phyloP scores from a whole-genome alignment of 192 early-diverging fungal genomes.

The Funneliformis mosseae region DNA sequence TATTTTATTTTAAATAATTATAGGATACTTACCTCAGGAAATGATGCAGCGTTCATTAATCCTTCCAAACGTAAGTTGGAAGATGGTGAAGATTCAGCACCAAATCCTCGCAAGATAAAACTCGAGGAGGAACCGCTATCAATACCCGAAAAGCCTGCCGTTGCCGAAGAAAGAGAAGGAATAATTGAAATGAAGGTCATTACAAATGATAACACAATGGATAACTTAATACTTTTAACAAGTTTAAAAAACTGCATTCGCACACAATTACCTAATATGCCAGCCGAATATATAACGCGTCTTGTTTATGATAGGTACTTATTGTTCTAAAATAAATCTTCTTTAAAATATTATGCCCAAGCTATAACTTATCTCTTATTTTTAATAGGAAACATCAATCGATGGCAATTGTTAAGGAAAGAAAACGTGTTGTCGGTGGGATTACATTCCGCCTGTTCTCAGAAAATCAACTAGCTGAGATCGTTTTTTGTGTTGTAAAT shows the following conservation, averaged over 20 bases:
- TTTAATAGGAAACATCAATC: slow-evolving; percentile 72
- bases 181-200: slow-evolving; percentile 63
- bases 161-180: slow-evolving; percentile 7
- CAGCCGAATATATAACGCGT: slow-evolving; percentile 95
- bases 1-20: not conserved
- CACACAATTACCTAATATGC: slow-evolving; percentile 98
- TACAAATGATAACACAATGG: slow-evolving; percentile 73
- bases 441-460: slow-evolving; percentile 93
- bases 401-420: slow-evolving; percentile 69
- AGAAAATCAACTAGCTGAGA: slow-evolving; percentile 92
- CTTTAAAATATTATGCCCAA: not conserved
- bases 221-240: slow-evolving; percentile 89
- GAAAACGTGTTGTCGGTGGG: slow-evolving; percentile 82
- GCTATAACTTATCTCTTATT: not conserved
- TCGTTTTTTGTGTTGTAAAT: slow-evolving; percentile 97
- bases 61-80: slow-evolving; percentile 5
- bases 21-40: not conserved
- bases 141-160: not conserved
- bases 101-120: not conserved
- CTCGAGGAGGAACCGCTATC: not conserved
- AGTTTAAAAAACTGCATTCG: slow-evolving; percentile 96
- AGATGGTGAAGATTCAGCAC: not conserved
- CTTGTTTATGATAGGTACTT: slow-evolving; percentile 85
- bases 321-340: not conserved
- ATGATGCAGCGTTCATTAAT: not conserved